Base-by-base conservation (phyloP, 2,329 filamentous ascomycete species). In the Triangularia setosa region DNA sequence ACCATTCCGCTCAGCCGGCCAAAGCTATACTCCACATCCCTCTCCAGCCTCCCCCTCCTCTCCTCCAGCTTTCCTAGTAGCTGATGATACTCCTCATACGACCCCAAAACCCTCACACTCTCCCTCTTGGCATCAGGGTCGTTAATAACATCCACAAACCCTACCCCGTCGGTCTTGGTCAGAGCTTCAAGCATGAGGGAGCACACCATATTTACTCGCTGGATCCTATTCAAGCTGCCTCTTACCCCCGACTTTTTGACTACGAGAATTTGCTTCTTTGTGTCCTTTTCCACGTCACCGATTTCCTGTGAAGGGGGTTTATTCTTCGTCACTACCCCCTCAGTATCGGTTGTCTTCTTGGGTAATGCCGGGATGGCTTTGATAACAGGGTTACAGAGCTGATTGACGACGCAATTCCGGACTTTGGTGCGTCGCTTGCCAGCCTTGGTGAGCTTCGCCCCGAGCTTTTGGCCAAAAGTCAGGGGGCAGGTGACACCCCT, bases 371-470 rank as follows among this genome's bases (percentile, higher is more conserved):
- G 21, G 24, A 28, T 27, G 16, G 58, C 9, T 6, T 21, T n/a
- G 35, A 60, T n/a, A 35, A 48, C 18, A 14, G 33, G 16, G 21
- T 59, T 30, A 33, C 28, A 33, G 25, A 55, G 52, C 11, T 66
- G 60, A 28, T 58, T 14, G 4, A 64, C 33, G 1, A 64, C 61
- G 18, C 62, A 16, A 16, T 28, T 52, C n/a, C 53, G 58, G 35
- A 66, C 25, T 30, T 64, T 66, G 16, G 58, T 66, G 4, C 54
- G 33, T 5, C 64, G 54, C n/a, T 63, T 64, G 5, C 64, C 64
- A 14, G 57, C 16, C 1, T 54, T n/a, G 11, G 57, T 66, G 33
- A 66, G 35, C n/a, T 55, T 64, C 9, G 58, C 53, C 1, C 61
- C 64, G 5, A 66, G 21, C 23, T 25, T 52, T 28, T 61, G 58